Base-by-base conservation (phyloP, 306 rosid genomes). In the Pterocarpus macrocarpus region DNA sequence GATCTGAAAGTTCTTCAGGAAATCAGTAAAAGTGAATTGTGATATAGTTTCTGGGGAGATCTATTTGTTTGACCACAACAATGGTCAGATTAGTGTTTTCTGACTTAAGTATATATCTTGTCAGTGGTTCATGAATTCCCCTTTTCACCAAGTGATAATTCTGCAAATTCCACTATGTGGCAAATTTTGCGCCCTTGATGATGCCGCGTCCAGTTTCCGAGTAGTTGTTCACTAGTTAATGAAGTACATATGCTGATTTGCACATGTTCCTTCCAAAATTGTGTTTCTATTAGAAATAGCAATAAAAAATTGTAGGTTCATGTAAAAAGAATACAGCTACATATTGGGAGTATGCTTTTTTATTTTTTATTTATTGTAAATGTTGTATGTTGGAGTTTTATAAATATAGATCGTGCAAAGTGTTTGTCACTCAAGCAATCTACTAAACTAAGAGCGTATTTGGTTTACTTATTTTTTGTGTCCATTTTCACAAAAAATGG, bases 1-100 rank as follows among this genome's bases (percentile, higher is more conserved):
- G 22, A 41, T 55, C 13, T 16, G 8, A 11, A 5, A 50, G 73
- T 63, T 80, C 28, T 14, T 36, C 9, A 28, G 63, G 62, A 65
- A 72, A 56, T 63, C 63, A 7, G 22, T 33, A 8, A 16, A 34
- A 73, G 50, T 30, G 34, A 35, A 62, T 36, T 69, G 39, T 35
- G 38, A 5, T 63, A 3, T 39, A 49, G 75, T 34, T 81, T 61
- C 43, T 62, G 17, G 65, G 77, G 52, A 69, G 77, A 71, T 45
- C 68, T 47, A 62, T 76, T 68, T 78, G 57, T 57, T 28, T 62
- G 50, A 39, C 52, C 67, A 16, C 50, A 10, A 12, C 15, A 59
- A 64, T 9, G 30, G 59, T 14, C 43, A 61, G 39, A 61, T 49
- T 34, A 0, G 47, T 13, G 17, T 33, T 76, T 76, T 69, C 69